Conservation (phyloP, 2,329 filamentous ascomycete genomes). For the Penicillium rolfsii region DNA sequence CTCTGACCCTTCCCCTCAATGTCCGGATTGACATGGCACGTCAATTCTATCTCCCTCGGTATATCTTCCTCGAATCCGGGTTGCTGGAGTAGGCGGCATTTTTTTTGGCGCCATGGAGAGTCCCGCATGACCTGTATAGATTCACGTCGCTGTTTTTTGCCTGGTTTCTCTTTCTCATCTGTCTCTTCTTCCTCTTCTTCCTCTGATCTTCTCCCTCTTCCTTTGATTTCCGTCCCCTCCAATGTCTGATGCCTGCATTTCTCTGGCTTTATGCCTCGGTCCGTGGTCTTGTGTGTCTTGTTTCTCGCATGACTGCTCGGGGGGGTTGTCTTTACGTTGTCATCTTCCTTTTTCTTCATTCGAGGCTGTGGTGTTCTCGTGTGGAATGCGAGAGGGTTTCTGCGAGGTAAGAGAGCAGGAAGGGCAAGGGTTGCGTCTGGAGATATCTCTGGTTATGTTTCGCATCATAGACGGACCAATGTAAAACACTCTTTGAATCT, state of each 20-base stretch:
- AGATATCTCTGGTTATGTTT: conserved; percentile 37
- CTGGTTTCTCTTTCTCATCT: conserved; percentile 2
- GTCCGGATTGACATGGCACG: conserved; percentile 38
- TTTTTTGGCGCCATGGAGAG: conserved; percentile 45
- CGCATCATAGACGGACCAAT: conserved; percentile 46
- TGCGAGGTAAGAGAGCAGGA: conserved; percentile 10
- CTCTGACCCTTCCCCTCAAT: conserved; percentile 32
- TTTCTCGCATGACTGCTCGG: conserved; percentile 19
- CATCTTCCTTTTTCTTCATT: conserved; percentile 25
- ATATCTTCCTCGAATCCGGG: conserved; percentile 37
- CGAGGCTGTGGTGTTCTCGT: conserved; percentile 21
- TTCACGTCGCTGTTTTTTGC: conserved; percentile 33
- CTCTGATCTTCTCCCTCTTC: conserved; percentile 27
- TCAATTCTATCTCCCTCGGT: conserved; percentile 32
- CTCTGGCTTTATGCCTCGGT: conserved; percentile 24
- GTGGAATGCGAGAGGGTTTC: conserved; percentile 27
- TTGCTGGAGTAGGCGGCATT: conserved; percentile 41
- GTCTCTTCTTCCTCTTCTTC: conserved; percentile 20
- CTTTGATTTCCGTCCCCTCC: conserved; percentile 24
- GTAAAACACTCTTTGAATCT: conserved; percentile 38
- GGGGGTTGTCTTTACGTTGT: conserved; percentile 10
- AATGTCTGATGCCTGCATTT: conserved; percentile 30
- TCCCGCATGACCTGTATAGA: conserved; percentile 43
- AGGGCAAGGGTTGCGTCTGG: conserved; percentile 34
- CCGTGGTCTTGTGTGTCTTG: conserved; percentile 31